Base-by-base conservation (phyloP, 129 eudicot species). In the Flaveria ramosissima region DNA sequence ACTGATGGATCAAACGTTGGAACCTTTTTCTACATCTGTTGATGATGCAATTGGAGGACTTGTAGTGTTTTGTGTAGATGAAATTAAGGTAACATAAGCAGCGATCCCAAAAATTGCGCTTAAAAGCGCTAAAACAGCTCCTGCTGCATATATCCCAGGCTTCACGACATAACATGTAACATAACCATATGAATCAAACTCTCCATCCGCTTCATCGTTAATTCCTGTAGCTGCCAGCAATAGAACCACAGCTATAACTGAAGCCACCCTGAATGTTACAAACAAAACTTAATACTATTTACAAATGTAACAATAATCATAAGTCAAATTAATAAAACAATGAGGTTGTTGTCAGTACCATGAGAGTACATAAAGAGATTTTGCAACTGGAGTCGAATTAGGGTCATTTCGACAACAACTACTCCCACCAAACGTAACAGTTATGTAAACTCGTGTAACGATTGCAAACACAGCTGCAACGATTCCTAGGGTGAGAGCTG, bases 121-220 rank as follows among this genome's bases (percentile, higher is more conserved):
- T 43, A 76, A 71, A 68, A 81, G 76, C 52, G 84, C 80, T 42
- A 81, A 68, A n/a, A 74, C 15, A 46, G 80, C 84, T 20, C 84
- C 84, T 36, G 63, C 43, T 30, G 84, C 84, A 81, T 75, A 81
- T 19, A 74, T 70, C 36, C 84, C 84, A 14, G 84, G 76, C 68
- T 57, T 81, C 63, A 81, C 80, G 50, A 45, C 79, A 41, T 68
- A 74, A 76, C 84, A 81, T 48, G 64, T 59, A 26, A 57, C 2
- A 32, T 56, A 74, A 21, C 80, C 80, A 17, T 75, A 60, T 20
- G 46, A 68, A 41, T 61, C 45, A 19, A 56, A 24, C 32, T 75
- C 16, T 70, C 45, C 80, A 2, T 76, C 72, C 50, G 71, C 52
- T 68, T n/a, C 30, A 48, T 67, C 45, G 39, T 61, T 70, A 0